Base-by-base conservation (phyloP, 306 rosid genomes). In the Quercus mongolica region DNA sequence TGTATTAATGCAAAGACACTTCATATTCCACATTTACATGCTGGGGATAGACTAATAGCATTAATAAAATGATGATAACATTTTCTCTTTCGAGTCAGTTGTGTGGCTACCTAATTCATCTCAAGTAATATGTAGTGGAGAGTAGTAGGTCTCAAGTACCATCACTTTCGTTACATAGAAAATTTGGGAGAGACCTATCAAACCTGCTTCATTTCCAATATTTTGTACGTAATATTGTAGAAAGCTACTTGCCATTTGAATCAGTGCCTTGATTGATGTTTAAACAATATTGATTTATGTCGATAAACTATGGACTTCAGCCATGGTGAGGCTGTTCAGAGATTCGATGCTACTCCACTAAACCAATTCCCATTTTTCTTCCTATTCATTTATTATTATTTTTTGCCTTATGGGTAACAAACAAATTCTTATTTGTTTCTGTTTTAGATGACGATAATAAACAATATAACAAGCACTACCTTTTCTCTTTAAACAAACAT, bases 51-150 rank as follows among this genome's bases (percentile, higher is more conserved):
- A 59, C 73, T 26, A 26, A 61, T 38, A 41, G 3, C 80, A 74
- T 69, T 69, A 57, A 82, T 14, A 21, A 71, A 73, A 56, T 35
- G 17, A 73, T 80, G 21, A 44, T 9, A 76, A 11, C 11, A 41
- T 41, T 44, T 25, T 33, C 38, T 76, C 64, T 25, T 58, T 5
- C 23, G 65, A 85, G 91, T 90, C 88, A 35, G 62, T 78, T 74
- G 84, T 87, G 81, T 35, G 83, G 49, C 82, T 58, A 86, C 94
- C 94, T 77, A 87, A 92, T 82, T 35, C 84, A 84, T 55, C 74
- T 25, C 17, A 56, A 28, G 30, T 73, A 80, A 20, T 77, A 13
- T 46, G 54, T 41, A 41, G 46, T 7, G 7, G 46, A 7, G 46
- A 38, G 25, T 44, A 30, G 44, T 19, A 68, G 69, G 79, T 78